Base-by-base conservation (phyloP, 345 rosid species). In the Gossypium turneri region DNA sequence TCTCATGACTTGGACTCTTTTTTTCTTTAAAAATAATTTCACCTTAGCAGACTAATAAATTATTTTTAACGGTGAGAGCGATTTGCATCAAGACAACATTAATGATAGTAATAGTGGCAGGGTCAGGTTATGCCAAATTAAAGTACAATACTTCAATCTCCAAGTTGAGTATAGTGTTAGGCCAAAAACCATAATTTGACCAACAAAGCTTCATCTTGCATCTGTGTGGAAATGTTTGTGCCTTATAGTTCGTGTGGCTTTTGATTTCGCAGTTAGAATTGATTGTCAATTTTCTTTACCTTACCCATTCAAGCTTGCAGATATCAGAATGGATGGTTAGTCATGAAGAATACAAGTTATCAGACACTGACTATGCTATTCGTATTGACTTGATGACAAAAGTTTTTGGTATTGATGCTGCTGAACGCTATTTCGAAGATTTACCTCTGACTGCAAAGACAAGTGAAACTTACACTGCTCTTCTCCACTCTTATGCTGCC, bases 381-480 rank as follows among this genome's bases (percentile, higher is more conserved):
- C 87, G 92, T 12, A 91, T 93, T 16, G 96, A 91, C 78, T 81
- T 95, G 80, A 93, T 89, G 90, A 82, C 90, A 0, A 93, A 91
- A 84, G 98, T 93, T 60, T 93, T 91, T 64, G 98, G 99, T 9
- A 81, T 91, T 19, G 91, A 93, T 82, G 92, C 97, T 75, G 98
- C 98, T 68, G 97, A 93, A 53, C 92, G 89, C 41, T 95, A 89
- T 88, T 93, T 95, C 73, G 92, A 95, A 47, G 90, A 87, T 67
- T 77, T 95, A 44, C 82, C 88, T 44, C 15, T 6, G 7, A 25
- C 77, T 20, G 89, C 80, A 4, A 92, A 89, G 90, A 89, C 94
- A 60, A 50, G 84, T 7, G 98, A 93, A 81, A 88, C 98, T 0
- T 95, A 87, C 83, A 90, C 99, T 17, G 89, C 99, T 72, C 94